These are phyloP conservation scores for Fraxinus albicans DNA, from an alignment of 305 asterid genomes.

Conservation along the genomic window DNA sequence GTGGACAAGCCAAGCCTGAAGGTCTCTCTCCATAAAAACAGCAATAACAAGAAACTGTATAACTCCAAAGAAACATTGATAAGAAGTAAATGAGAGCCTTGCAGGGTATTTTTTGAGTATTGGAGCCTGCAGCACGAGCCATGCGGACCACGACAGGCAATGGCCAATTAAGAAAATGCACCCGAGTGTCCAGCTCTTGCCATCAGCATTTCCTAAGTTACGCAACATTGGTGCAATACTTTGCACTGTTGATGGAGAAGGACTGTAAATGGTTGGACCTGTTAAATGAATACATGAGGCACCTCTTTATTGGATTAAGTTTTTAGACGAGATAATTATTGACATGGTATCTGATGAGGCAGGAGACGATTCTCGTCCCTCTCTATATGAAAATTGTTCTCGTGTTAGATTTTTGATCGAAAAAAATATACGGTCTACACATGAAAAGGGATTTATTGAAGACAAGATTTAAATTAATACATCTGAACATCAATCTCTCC, in stretches of 20 bases:
- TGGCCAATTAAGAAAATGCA: conserved; percentile 90
- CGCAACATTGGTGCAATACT: conserved; percentile 22
- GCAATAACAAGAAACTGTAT: conserved; percentile 82
- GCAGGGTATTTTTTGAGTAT: conserved; percentile 87
- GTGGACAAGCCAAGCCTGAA: conserved; percentile 84
- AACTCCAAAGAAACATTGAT: conserved; percentile 87
- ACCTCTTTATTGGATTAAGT: too few species aligned
- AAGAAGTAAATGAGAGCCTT: conserved; percentile 81
- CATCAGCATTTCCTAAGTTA: conserved; percentile 56
- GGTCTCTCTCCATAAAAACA: conserved; percentile 69
- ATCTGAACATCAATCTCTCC: background rate
- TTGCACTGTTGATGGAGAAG: conserved; percentile 45
- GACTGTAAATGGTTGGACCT: conserved; percentile 81
- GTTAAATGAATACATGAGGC: background rate
- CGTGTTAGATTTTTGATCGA: background rate
- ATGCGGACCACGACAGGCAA: conserved; percentile 92
- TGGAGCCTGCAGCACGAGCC: conserved; percentile 95
- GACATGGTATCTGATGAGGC: background rate
- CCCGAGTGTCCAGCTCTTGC: conserved; percentile 88
- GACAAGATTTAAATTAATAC: background rate
- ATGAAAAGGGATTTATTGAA: background rate
- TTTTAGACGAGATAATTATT: background rate
- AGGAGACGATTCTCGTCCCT: background rate
- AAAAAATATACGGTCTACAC: background rate
- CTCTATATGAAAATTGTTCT: background rate